Evolutionary conservation across 306 rosid species (phyloP).

Genomic region (Alnus glutinosa): DNA sequence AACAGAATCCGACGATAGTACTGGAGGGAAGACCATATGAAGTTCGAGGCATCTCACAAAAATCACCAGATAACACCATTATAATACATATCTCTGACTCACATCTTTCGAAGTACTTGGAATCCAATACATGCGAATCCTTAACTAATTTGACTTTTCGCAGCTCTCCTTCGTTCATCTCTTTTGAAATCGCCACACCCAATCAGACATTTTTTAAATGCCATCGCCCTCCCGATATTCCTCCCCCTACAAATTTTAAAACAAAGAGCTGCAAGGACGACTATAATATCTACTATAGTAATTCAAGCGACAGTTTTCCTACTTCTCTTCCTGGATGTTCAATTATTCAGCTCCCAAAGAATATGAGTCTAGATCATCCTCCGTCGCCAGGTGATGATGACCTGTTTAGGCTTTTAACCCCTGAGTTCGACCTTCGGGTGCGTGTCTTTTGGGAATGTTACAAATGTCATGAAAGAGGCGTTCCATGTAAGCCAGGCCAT

Average conservation of each 20-base stretch:
- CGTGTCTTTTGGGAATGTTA: not conserved
- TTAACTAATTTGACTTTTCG: not conserved
- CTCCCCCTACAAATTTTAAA: not conserved
- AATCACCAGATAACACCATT: not conserved
- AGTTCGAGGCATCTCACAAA: too few relatives aligned
- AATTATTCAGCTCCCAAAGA: slow-evolving; percentile 30
- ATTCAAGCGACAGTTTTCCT: rapidly evolving
- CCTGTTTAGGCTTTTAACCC: slow-evolving; percentile 3
- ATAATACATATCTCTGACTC: too few relatives aligned
- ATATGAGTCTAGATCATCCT: too few relatives aligned
- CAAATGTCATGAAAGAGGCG: rapidly evolving
- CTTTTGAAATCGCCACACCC: not conserved
- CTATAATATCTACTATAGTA: not conserved
- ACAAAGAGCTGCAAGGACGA: not conserved
- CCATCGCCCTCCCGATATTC: not conserved
- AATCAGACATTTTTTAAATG: slow-evolving; percentile 11
- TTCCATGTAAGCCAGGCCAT: slow-evolving; percentile 30
- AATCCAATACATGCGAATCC: not conserved
- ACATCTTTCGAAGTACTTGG: too few relatives aligned
- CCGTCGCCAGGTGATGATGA: not conserved
- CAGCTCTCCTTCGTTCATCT: not conserved
- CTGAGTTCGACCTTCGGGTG: not conserved
- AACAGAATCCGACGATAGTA: not conserved
- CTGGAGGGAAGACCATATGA: not conserved
- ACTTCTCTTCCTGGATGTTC: slow-evolving; percentile 18